phyloP scores from a whole-genome alignment of 1,284 basidiomycete genomes.

The Cutaneotrichosporon arboriforme region DNA sequence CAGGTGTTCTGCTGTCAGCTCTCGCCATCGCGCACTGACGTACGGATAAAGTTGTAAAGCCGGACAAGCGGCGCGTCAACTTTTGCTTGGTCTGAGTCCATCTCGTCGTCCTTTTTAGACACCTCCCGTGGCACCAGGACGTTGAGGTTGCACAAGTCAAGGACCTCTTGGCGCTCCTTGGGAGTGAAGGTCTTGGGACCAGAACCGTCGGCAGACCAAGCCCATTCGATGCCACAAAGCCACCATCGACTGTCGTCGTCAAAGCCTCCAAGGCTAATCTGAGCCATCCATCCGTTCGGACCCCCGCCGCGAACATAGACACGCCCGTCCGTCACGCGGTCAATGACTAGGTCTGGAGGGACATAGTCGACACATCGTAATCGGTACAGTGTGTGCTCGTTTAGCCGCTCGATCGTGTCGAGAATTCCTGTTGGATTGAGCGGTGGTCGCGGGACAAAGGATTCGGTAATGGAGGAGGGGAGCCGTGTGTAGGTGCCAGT shows the following conservation, averaged over 20 bases:
- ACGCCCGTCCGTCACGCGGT: conserved; percentile 34
- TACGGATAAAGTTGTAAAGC: conserved; percentile 41
- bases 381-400: conserved; percentile 38
- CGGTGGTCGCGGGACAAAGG: conserved; percentile 28
- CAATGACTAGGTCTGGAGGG: conserved; percentile 34
- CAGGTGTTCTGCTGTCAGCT: conserved; percentile 31
- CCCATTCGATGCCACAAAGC: conserved; percentile 42
- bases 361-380: conserved; percentile 39
- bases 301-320: conserved; percentile 31
- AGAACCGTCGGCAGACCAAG: conserved; percentile 27
- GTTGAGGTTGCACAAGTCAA: conserved; percentile 39
- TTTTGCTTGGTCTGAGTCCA: background rate
- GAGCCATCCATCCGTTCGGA: conserved; percentile 30
- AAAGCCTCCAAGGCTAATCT: conserved; percentile 38
- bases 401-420: conserved; percentile 29
- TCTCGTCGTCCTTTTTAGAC: conserved; percentile 7
- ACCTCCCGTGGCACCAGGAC: conserved; percentile 24
- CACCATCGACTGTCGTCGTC: conserved; percentile 38
- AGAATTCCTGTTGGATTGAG: conserved; percentile 30
- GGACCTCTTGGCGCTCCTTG: conserved; percentile 35
- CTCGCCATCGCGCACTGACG: conserved; percentile 5
- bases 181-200: conserved; percentile 18
- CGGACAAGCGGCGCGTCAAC: conserved; percentile 40
- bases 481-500: conserved; percentile 35
- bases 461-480: conserved; percentile 31